Conservation (phyloP, 2,329 filamentous ascomycete species). For the Amauroascus niger region DNA sequence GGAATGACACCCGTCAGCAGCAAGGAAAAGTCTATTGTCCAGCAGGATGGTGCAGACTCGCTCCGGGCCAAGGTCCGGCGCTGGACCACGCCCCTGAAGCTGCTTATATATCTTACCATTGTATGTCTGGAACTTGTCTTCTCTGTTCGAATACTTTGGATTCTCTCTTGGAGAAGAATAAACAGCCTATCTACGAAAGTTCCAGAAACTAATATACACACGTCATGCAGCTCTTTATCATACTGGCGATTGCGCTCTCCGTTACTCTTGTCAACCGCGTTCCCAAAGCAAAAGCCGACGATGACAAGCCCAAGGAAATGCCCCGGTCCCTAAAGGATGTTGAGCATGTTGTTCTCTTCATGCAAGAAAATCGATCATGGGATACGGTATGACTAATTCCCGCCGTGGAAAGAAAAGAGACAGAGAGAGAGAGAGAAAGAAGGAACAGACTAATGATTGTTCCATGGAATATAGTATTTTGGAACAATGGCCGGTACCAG, state of each 20-base stretch:
- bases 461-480: conserved; percentile 40
- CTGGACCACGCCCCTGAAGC: neutral
- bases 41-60: neutral
- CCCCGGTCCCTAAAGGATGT: conserved; percentile 43
- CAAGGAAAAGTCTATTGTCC: neutral
- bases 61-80: neutral
- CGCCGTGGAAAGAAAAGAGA: too few species aligned
- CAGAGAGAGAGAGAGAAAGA: too few species aligned
- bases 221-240: conserved; percentile 2
- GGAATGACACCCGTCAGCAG: neutral
- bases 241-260: conserved; percentile 3
- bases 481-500: conserved; percentile 48
- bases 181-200: too few species aligned
- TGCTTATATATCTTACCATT: conserved; percentile 2
- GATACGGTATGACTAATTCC: conserved; percentile 32
- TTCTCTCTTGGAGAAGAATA: too few species aligned
- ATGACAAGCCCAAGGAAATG: conserved; percentile 12
- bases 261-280: conserved; percentile 2
- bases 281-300: neutral
- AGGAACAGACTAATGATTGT: too few species aligned
- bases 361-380: conserved; percentile 44
- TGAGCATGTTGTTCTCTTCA: conserved; percentile 50
- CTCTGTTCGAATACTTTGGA: too few species aligned
- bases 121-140: too few species aligned
- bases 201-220: too few species aligned